Conservation (phyloP, 768 basidiomycete genomes). For the Sutorius australiensis region DNA sequence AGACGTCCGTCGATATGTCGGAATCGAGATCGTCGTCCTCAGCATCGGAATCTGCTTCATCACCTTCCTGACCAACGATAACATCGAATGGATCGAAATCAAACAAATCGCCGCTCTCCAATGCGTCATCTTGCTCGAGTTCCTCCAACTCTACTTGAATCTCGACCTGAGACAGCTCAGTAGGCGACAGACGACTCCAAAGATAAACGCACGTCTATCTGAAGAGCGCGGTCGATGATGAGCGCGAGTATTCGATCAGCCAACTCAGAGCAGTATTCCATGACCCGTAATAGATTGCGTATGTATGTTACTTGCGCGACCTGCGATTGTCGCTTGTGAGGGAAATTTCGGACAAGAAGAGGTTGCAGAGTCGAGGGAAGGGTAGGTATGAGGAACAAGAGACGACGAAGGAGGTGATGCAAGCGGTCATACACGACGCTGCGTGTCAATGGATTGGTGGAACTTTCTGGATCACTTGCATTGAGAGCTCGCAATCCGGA, state of each 20-base stretch:
- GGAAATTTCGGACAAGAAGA: constrained; percentile 80
- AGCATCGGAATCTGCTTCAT: constrained; percentile 53
- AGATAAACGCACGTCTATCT: constrained; percentile 77
- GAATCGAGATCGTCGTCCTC: constrained; percentile 48
- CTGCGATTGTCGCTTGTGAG: constrained; percentile 87
- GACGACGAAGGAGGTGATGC: constrained; percentile 79
- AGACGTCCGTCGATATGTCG: constrained; percentile 67
- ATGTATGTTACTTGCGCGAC: constrained; percentile 83
- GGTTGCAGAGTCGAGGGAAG: constrained; percentile 84
- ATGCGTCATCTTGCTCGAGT: constrained; percentile 61
- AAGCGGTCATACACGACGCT: constrained; percentile 81
- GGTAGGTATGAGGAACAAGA: constrained; percentile 90
- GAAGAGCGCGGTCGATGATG: constrained; percentile 90
- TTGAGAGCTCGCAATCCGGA: constrained; percentile 65
- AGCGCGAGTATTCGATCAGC: constrained; percentile 78
- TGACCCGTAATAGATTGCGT: constrained; percentile 78
- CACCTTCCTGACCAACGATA: constrained; percentile 72
- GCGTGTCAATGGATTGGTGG: constrained; percentile 70
- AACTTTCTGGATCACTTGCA: constrained; percentile 55
- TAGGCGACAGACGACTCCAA: background rate
- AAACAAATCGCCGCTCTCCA: constrained; percentile 57
- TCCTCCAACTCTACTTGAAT: constrained; percentile 96
- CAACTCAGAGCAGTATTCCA: constrained; percentile 85
- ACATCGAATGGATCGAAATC: constrained; percentile 84
- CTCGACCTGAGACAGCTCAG: constrained; percentile 63